Conservation (phyloP, 129 eudicot genomes). For the Arctium lappa region DNA sequence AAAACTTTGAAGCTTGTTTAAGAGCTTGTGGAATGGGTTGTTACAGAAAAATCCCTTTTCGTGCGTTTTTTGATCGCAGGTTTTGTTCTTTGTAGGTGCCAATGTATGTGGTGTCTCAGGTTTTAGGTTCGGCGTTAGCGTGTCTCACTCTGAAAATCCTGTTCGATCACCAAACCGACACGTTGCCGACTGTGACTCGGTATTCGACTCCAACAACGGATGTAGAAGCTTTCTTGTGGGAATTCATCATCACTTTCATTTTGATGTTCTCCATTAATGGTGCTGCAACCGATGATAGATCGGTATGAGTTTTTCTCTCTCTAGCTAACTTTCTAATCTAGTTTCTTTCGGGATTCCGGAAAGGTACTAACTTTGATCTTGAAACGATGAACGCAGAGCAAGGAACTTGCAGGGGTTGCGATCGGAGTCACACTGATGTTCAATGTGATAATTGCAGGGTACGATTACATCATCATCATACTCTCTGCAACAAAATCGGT, state of each 20-base stretch:
- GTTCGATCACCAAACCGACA: constrained; percentile 48
- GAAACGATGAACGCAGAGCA: constrained; percentile 37
- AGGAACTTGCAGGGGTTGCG: constrained; percentile 52
- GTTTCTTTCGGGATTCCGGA: neutral
- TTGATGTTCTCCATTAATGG: constrained; percentile 60
- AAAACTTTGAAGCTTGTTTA: too few relatives aligned
- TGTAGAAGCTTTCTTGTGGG: constrained; percentile 63
- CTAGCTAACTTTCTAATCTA: neutral
- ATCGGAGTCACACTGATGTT: constrained; percentile 51
- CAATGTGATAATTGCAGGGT: constrained; percentile 56
- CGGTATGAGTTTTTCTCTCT: constrained; percentile 27
- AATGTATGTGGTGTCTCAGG: constrained; percentile 54
- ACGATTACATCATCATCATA: neutral
- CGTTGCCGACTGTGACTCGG: constrained; percentile 45
- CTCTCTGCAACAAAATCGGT: neutral
- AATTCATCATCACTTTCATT: constrained; percentile 54
- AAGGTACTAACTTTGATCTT: constrained; percentile 11
- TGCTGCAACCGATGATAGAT: constrained; percentile 60
- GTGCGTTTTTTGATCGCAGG: neutral
- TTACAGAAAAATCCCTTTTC: neutral
- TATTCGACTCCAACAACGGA: constrained; percentile 42
- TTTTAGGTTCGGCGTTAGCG: constrained; percentile 56
- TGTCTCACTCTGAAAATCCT: constrained; percentile 51
- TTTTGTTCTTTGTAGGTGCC: constrained; percentile 45
- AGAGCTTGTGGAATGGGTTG: too few relatives aligned